Percentiles rank a stretch among this genome's conserved stretches.
phyloP scores from a whole-genome alignment of 495 filamentous ascomycete genomes.

The Podospora tetraspora region DNA sequence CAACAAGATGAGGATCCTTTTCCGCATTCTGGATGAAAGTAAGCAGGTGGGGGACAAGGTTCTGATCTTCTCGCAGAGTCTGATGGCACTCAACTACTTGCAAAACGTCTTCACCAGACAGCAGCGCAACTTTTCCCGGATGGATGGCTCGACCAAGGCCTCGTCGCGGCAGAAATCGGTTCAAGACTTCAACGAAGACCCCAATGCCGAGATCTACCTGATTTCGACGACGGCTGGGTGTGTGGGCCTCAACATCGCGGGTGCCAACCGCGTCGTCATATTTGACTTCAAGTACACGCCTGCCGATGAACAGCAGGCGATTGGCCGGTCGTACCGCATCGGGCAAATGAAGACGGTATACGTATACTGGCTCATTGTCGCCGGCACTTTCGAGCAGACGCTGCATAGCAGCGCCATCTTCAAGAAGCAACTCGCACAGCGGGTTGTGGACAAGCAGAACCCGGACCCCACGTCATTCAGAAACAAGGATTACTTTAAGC shows the following conservation, averaged over 20 bases:
- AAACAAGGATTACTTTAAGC: constrained; percentile 51
- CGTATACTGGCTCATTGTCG: constrained; percentile 78
- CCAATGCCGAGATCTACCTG: constrained; percentile 52
- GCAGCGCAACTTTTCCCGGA: constrained; percentile 43
- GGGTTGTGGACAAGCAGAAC: constrained; percentile 81
- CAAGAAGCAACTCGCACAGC: constrained; percentile 71
- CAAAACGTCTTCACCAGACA: constrained; percentile 46
- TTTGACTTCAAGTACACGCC: constrained; percentile 83
- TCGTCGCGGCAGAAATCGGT: constrained; percentile 51
- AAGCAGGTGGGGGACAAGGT: constrained; percentile 61
- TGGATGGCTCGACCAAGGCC: constrained; percentile 61
- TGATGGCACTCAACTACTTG: constrained; percentile 64
- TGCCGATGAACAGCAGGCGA: constrained; percentile 76
- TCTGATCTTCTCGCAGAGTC: constrained; percentile 73
- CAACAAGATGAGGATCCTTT: constrained; percentile 60
- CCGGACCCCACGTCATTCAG: constrained; percentile 52
- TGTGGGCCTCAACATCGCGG: constrained; percentile 73
- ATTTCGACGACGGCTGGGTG: constrained; percentile 83
- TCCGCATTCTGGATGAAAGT: constrained; percentile 60
- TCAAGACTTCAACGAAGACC: constrained; percentile 60
- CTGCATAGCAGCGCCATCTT: constrained; percentile 67
- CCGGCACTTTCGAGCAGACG: constrained; percentile 72
- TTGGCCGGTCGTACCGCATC: constrained; percentile 81
- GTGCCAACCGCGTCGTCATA: constrained; percentile 84
- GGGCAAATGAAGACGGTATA: constrained; percentile 79